A percentile compares a stretch with the other conserved stretches of the same genome.
These are phyloP conservation scores for Spergularia azorica DNA, from an alignment of 179 eudicot genomes.

Conservation along the genomic window DNA sequence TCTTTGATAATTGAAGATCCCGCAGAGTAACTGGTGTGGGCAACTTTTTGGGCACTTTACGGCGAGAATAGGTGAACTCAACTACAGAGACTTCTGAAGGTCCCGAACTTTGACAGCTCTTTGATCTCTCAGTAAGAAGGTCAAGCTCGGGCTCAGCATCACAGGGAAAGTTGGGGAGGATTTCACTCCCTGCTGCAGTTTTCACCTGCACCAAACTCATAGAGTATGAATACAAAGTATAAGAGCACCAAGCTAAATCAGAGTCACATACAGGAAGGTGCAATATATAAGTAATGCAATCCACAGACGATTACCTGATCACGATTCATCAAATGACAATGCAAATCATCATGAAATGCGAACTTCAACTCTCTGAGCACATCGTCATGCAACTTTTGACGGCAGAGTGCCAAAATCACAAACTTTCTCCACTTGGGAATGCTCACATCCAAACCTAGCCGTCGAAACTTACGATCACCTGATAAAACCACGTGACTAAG, in stretches of 20 bases:
- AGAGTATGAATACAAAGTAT: not conserved
- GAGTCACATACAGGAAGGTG: not conserved
- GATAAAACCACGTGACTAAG: constrained; percentile 26
- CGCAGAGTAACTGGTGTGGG: constrained; percentile 46
- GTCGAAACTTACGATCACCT: constrained; percentile 32
- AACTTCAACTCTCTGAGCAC: constrained; percentile 66
- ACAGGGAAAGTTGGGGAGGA: constrained; percentile 23
- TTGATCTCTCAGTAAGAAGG: constrained; percentile 40
- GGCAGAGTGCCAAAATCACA: constrained; percentile 54
- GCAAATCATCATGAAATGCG: constrained; percentile 41
- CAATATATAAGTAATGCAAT: not conserved
- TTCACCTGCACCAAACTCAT: constrained; percentile 45
- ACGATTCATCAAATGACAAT: constrained; percentile 34
- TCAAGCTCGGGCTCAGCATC: constrained; percentile 29
- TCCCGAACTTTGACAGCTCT: constrained; percentile 38
- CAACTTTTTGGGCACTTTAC: constrained; percentile 42
- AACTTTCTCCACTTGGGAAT: constrained; percentile 34
- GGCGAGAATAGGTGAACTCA: constrained; percentile 66
- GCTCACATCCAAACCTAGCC: constrained; percentile 32
- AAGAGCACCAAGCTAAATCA: not conserved
- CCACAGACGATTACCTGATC: constrained; percentile 41
- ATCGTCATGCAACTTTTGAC: constrained; percentile 69
- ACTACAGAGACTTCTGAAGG: constrained; percentile 39
- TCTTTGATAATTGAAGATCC: constrained; percentile 37
- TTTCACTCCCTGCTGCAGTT: constrained; percentile 28